Percentiles rank a stretch among this genome's conserved stretches.
phyloP scores from a whole-genome alignment of 2,329 filamentous ascomycete genomes.

The Hymenoscyphus scutula region DNA sequence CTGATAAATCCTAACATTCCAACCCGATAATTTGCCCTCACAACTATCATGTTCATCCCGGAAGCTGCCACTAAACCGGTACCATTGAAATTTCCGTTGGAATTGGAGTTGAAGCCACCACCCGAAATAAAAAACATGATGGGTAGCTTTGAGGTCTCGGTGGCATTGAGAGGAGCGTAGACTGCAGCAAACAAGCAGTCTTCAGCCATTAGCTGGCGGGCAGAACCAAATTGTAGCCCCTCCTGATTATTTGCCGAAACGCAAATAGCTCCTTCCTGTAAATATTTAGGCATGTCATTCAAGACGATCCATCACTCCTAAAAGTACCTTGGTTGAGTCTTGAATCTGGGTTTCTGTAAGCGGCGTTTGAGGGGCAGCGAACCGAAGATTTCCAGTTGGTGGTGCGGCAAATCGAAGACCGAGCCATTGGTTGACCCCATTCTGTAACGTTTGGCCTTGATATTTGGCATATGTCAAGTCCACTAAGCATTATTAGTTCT shows the following conservation, averaged over 20 bases:
- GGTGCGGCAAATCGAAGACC: constrained; percentile 68
- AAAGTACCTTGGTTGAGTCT: constrained; percentile 17
- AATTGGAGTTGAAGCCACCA: constrained; percentile 54
- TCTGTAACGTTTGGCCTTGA: constrained; percentile 50
- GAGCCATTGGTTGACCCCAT: constrained; percentile 67
- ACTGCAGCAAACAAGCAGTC: constrained; percentile 68
- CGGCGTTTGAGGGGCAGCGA: constrained; percentile 64
- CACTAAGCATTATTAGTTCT: constrained; percentile 34
- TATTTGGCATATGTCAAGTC: constrained; percentile 66
- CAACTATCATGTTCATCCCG: constrained; percentile 60
- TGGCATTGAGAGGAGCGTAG: constrained; percentile 52
- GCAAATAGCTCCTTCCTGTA: constrained; percentile 23
- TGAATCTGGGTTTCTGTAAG: constrained; percentile 5
- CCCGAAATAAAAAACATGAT: constrained; percentile 60
- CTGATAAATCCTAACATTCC: constrained; percentile 70
- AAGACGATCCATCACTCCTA: neutral
- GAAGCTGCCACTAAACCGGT: constrained; percentile 57
- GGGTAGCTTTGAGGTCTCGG: constrained; percentile 45
- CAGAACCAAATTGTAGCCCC: constrained; percentile 15
- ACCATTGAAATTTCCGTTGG: constrained; percentile 56
- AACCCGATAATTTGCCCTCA: constrained; percentile 73
- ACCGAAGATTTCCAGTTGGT: constrained; percentile 62
- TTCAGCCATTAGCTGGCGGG: constrained; percentile 44
- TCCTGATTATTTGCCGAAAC: constrained; percentile 15
- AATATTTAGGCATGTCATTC: neutral